These are phyloP conservation scores for Posidonia oceanica DNA, from an alignment of 116 monocot genomes.

Conservation along the genomic window DNA sequence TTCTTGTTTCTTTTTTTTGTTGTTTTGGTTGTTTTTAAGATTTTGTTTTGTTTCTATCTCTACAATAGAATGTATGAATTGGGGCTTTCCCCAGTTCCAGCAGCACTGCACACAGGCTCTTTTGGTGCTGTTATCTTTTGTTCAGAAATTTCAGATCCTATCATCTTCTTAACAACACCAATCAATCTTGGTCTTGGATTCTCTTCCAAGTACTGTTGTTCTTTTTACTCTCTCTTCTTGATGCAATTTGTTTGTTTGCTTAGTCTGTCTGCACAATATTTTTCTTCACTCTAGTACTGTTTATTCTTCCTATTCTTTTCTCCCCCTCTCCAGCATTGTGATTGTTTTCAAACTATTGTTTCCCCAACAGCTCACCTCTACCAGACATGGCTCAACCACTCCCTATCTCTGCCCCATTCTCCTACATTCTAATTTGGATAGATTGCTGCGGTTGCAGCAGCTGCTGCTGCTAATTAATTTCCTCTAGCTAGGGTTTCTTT, in stretches of 20 bases:
- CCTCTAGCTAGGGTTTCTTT: neutral
- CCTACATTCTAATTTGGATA: neutral
- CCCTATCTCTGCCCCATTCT: slow-evolving; percentile 2
- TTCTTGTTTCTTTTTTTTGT: no score
- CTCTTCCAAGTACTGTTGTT: neutral
- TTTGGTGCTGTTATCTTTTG: neutral
- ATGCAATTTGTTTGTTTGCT: neutral
- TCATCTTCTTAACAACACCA: neutral
- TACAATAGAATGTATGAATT: no score
- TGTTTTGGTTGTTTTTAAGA: no score
- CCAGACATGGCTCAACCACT: slow-evolving; percentile 1
- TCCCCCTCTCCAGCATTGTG: neutral
- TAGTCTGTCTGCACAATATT: neutral
- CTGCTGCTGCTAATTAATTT: neutral
- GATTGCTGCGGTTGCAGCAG: neutral
- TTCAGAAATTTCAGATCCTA: neutral
- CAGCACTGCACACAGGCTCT: no score
- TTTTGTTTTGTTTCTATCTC: no score
- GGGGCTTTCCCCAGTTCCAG: no score
- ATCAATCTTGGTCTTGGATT: slow-evolving; percentile 2
- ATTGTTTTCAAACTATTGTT: neutral
- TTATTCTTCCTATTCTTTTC: neutral
- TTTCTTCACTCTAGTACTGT: neutral
- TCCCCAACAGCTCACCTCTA: neutral
- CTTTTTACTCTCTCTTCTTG: neutral